phyloP scores from a whole-genome alignment of 2,329 filamentous ascomycete species.

The Fusarium buharicum region DNA sequence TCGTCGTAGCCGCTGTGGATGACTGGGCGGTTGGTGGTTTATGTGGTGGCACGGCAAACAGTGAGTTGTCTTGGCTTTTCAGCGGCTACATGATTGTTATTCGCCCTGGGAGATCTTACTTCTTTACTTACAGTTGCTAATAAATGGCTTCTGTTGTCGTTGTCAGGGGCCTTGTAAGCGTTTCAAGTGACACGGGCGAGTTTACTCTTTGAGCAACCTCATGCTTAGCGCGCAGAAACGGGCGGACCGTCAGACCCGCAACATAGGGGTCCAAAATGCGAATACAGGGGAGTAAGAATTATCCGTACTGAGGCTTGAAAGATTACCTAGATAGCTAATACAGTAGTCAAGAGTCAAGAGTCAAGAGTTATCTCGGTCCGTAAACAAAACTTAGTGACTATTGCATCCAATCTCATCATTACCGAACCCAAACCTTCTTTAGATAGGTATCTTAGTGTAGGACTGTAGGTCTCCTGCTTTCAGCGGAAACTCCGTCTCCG shows the following conservation, averaged over 20 bases:
- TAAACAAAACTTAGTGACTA: background rate
- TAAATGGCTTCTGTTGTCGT: background rate
- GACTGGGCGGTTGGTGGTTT: background rate
- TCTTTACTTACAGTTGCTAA: background rate
- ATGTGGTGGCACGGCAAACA: constrained; percentile 21
- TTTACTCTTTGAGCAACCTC: constrained; percentile 26
- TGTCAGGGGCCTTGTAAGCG: constrained; percentile 10
- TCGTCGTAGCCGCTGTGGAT: constrained; percentile 15
- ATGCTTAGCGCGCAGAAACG: constrained; percentile 34
- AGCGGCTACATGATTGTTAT: background rate
- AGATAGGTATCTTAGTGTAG: background rate
- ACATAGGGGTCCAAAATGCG: constrained; percentile 40
- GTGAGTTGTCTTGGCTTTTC: constrained; percentile 4
- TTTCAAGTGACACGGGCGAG: constrained; percentile 37
- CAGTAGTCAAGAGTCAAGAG: background rate
- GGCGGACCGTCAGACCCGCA: constrained; percentile 27
- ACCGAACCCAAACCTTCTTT: constrained; percentile 9
- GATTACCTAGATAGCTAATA: background rate
- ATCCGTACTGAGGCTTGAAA: background rate
- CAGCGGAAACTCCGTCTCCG: background rate
- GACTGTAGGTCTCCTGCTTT: background rate
- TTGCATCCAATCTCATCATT: constrained; percentile 9
- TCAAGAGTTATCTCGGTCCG: background rate
- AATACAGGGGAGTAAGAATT: constrained; percentile 9
- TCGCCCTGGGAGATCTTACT: background rate